Evolutionary conservation across 495 filamentous ascomycete genomes (phyloP), one percentile per base, ranked within the genome.

Genomic region (Penicillium silybi): DNA sequence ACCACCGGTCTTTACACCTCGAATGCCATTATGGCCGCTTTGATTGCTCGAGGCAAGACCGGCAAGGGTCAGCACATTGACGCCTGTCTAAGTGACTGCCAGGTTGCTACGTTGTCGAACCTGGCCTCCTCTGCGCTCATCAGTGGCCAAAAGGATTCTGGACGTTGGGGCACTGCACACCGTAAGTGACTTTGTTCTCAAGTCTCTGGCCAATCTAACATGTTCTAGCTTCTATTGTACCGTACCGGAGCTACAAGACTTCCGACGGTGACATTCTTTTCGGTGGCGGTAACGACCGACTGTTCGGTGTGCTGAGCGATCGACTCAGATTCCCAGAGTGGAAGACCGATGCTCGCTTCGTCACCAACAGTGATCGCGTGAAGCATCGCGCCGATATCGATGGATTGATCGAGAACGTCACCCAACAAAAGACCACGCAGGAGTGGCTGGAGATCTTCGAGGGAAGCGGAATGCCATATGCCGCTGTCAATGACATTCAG

Each of bases 1-100:
- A 97, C 93, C 0, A 97, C 93, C 0, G 93, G 93, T 0, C 64
- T 98, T n/a, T 97, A 97, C 64, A 90, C 93, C n/a, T 90, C 88
- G 42, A 97, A 97, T 70, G 82, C 87, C 27, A 90, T 98, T 61
- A 95, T 97, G 90, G 93, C 93, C 0, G 92, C 95, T 0, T 72
- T 98, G 41, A 73, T 98, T 44, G 79, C 80, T 1, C 80, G 93
- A 15, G 78, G 59, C 2, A 77, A 71, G 43, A 88, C 85, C 0
- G 85, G 86, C 0, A 82, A 77, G 56, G 93, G 93, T 0, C 93
- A 97, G 68, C 90, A 96, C 68, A 91, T 98, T 41, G 93, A 98
- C 67, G 88, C 89, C 17, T 83, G 87, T 2, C 68, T 98, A 49
- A 95, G 89, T 61, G 93, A 98, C 67, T 95, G 90, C 57, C 93